Conservation (phyloP, 2,329 filamentous ascomycete species). For the Graphilbum fragrans region DNA sequence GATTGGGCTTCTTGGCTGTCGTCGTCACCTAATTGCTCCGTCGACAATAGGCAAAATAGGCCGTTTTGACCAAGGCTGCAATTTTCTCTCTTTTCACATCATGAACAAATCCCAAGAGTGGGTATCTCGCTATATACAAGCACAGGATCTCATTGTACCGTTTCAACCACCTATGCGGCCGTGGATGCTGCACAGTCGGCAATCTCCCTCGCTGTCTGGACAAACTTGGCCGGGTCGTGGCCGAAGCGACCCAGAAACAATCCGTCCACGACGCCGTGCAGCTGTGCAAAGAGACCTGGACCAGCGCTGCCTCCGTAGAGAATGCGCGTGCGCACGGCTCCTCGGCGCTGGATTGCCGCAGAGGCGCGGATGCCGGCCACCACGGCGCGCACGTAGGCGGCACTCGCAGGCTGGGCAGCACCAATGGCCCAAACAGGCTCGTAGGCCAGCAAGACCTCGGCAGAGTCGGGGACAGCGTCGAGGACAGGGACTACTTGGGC, state of each 20-base stretch:
- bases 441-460: constrained; percentile 68
- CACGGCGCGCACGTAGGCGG: constrained; percentile 61
- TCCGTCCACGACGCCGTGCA: constrained; percentile 63
- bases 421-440: constrained; percentile 88
- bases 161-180: too few species aligned
- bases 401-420: constrained; percentile 55
- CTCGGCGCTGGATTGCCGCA: constrained; percentile 36
- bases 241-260: constrained; percentile 73
- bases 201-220: constrained; percentile 62
- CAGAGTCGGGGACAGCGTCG: constrained; percentile 42
- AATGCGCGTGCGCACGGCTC: constrained; percentile 43
- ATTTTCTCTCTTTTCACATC: too few species aligned
- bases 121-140: too few species aligned
- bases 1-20: too few species aligned
- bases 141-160: too few species aligned
- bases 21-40: too few species aligned
- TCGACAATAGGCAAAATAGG: too few species aligned
- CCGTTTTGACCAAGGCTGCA: too few species aligned
- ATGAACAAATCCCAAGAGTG: too few species aligned
- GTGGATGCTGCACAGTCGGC: too few species aligned
- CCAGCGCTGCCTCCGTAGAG: constrained; percentile 78
- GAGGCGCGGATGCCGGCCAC: constrained; percentile 49
- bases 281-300: constrained; percentile 57
- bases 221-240: constrained; percentile 61
- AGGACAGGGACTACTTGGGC: constrained; percentile 55